These are phyloP conservation scores for Alliaria petiolata DNA, from an alignment of 345 rosid species.

Conservation along the genomic window DNA sequence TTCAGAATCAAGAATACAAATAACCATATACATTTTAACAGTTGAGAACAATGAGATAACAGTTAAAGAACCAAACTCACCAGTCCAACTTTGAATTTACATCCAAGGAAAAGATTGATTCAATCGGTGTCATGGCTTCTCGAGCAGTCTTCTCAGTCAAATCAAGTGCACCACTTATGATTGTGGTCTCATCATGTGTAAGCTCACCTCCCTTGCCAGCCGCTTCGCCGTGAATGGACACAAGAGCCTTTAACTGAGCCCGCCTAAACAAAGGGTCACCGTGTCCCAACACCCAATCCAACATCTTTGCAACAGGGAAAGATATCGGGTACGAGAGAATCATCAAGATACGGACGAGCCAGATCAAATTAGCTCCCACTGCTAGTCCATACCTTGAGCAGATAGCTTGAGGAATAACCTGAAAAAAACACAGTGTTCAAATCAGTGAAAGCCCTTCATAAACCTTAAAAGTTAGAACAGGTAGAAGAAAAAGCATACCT, in stretches of 20 bases:
- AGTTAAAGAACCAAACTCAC: constrained; percentile 41
- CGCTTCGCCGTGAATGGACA: constrained; percentile 84
- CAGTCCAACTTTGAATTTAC: constrained; percentile 92
- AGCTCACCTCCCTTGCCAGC: constrained; percentile 99
- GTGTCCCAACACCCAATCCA: constrained; percentile 85
- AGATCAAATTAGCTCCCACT: constrained; percentile 78
- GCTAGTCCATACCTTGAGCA: constrained; percentile 91
- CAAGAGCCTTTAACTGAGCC: constrained; percentile 94
- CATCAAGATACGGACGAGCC: constrained; percentile 86
- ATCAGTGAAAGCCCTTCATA: neutral
- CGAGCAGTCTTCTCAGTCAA: constrained; percentile 95
- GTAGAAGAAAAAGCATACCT: constrained; percentile 39
- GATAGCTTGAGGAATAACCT: constrained; percentile 97
- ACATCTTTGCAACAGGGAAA: constrained; percentile 86
- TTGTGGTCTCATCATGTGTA: constrained; percentile 93
- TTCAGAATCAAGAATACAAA: neutral
- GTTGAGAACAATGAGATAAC: neutral
- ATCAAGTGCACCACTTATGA: constrained; percentile 92
- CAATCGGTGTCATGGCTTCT: constrained; percentile 99
- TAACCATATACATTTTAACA: neutral
- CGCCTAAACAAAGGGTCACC: constrained; percentile 82
- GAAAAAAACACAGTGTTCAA: neutral
- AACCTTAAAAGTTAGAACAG: neutral
- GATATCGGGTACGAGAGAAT: constrained; percentile 74
- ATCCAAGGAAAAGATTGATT: constrained; percentile 92